Base-by-base conservation (phyloP, 768 basidiomycete genomes). In the Termitomyces eurrhizus region DNA sequence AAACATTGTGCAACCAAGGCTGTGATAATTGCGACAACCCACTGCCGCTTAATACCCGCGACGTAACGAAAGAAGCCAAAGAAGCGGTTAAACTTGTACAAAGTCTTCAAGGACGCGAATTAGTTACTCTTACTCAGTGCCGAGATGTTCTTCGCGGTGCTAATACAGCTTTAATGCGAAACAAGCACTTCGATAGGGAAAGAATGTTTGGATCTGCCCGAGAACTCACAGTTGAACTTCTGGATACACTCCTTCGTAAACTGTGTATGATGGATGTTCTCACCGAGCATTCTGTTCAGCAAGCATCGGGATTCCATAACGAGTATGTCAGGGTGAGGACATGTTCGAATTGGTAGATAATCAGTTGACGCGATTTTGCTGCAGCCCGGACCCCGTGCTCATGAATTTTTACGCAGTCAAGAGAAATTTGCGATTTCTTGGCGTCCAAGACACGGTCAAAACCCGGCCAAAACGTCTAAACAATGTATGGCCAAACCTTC, bases 21-120 rank as follows among this genome's bases (percentile, higher is more conserved):
- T 99, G 97, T 72, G 92, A 98, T 71, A 95, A 92, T 63, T 99
- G 97, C 69, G 73, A 81, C 46, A 76, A 81, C 54, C 75, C 77
- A 36, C 75, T 78, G 16, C 77, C 74, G 9, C 66, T 80, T 6
- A 68, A 79, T 18, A 75, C 73, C 12, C 73, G 79, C 42, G 87
- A 97, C 68, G 80, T 92, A n/a, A 87, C 87, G 0, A 67, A 72
- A 0, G 74, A 79, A 33, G 91, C 89, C 0, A 72, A 71, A 37
- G 73, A 78, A 21, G 80, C 85, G n/a, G 73, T 94, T 39, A 70
- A 72, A 26, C 76, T 95, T n/a, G 77, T 90, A 13, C 69, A 82
- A 59, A 66, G 70, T 32, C 71, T 90, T 65, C 64, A 72, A 39
- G 64, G 72, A 8, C 65, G 69, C n/a, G 81, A 83, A 44, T 75